Percentiles rank a stretch among this genome's conserved stretches.
phyloP scores from a whole-genome alignment of 1,139 yeast species.

The Protomyces gravidus region DNA sequence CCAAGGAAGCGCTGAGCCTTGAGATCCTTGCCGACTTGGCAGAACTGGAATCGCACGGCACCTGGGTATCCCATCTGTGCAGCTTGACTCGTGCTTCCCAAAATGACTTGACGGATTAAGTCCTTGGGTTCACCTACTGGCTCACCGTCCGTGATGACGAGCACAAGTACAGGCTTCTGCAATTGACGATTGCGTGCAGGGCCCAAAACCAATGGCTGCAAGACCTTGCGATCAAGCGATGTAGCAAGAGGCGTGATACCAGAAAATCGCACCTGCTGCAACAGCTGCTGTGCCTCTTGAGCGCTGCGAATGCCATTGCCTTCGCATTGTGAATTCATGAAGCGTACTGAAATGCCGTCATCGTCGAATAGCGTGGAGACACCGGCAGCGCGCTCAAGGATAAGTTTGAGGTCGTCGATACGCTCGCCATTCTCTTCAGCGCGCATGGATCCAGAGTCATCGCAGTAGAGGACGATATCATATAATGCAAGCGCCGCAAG shows the following conservation, averaged over 20 bases:
- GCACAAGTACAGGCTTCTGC: constrained; percentile 40
- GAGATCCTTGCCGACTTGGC: constrained; percentile 42
- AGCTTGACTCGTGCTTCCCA: constrained; percentile 37
- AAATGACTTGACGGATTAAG: constrained; percentile 37
- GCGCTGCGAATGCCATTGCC: constrained; percentile 39
- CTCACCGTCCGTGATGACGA: constrained; percentile 41
- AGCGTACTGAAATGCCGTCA: constrained; percentile 41
- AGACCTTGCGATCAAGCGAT: constrained; percentile 37
- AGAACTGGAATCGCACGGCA: constrained; percentile 41
- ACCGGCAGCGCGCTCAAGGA: constrained; percentile 39
- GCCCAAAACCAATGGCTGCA: constrained; percentile 39
- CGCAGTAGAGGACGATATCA: constrained; percentile 40
- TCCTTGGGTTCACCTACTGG: constrained; percentile 41
- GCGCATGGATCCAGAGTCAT: constrained; percentile 43
- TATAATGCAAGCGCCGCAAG: constrained; percentile 40
- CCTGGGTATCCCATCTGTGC: constrained; percentile 38
- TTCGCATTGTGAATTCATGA: constrained; percentile 38
- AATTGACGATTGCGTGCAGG: constrained; percentile 37
- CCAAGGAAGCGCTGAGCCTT: constrained; percentile 40
- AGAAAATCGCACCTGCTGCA: constrained; percentile 38
- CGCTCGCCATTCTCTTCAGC: constrained; percentile 42
- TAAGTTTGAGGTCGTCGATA: constrained; percentile 41
- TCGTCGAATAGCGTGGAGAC: constrained; percentile 39
- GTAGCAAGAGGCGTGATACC: constrained; percentile 42
- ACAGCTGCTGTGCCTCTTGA: constrained; percentile 37